A percentile compares a stretch with the other conserved stretches of the same genome.
phyloP scores from a whole-genome alignment of 2,329 filamentous ascomycete species.

The Colletotrichum costaricense region DNA sequence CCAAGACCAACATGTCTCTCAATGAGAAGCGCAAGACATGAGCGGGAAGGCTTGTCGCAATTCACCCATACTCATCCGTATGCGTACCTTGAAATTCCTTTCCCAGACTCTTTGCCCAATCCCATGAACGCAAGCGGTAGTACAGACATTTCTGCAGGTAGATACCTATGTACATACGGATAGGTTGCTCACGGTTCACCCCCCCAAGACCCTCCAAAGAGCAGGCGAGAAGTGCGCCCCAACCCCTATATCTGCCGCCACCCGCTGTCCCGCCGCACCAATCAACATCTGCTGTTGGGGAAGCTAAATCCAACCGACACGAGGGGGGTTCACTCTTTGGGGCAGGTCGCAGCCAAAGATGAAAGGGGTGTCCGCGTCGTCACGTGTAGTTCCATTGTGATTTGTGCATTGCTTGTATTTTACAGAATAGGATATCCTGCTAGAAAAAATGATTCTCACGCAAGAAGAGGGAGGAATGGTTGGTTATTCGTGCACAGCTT shows the following conservation, averaged over 20 bases:
- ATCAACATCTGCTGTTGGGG: slow-evolving; percentile 5
- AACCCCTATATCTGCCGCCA: slow-evolving; percentile 30
- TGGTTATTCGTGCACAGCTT: background rate
- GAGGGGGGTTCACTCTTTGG: slow-evolving; percentile 1
- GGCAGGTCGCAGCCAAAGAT: slow-evolving; percentile 26
- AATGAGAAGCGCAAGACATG: background rate
- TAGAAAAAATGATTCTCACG: no score
- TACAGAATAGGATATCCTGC: background rate
- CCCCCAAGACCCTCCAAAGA: no score
- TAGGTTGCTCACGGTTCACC: no score
- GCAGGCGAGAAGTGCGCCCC: background rate
- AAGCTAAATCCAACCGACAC: slow-evolving; percentile 8
- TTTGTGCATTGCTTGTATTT: background rate
- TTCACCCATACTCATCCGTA: background rate
- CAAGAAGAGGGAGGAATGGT: background rate
- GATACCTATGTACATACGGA: no score
- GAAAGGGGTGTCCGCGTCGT: slow-evolving; percentile 7
- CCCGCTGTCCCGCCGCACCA: slow-evolving; percentile 18
- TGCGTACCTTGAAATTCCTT: background rate
- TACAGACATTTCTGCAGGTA: background rate
- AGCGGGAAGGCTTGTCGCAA: background rate
- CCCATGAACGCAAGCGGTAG: background rate
- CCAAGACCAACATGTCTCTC: background rate
- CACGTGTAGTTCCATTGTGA: background rate
- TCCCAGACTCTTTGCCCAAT: background rate